A percentile compares a stretch with the other conserved stretches of the same genome.
phyloP scores from a whole-genome alignment of 495 filamentous ascomycete genomes.

The Penicillium angulare region DNA sequence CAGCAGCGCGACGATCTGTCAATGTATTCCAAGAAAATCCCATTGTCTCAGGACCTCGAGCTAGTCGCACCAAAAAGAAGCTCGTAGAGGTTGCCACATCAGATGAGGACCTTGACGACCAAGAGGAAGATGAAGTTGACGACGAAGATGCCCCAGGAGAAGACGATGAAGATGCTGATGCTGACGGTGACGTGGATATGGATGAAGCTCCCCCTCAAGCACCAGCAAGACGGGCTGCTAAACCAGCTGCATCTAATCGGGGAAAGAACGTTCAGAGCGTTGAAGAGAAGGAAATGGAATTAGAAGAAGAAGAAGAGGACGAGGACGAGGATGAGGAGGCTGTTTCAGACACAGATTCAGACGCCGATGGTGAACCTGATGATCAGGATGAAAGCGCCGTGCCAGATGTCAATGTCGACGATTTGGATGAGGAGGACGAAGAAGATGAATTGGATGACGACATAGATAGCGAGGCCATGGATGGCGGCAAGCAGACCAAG shows the following conservation, averaged over 20 bases:
- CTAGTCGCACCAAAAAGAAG: slow-evolving; percentile 64
- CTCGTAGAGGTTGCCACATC: slow-evolving; percentile 65
- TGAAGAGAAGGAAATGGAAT: slow-evolving; percentile 59
- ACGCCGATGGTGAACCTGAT: slow-evolving; percentile 52
- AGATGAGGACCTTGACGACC: slow-evolving; percentile 56
- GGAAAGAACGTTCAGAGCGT: slow-evolving; percentile 48
- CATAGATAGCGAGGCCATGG: slow-evolving; percentile 60
- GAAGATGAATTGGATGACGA: slow-evolving; percentile 63
- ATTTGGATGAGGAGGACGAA: slow-evolving; percentile 51
- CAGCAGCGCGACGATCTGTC: slow-evolving; percentile 36
- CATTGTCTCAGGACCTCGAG: slow-evolving; percentile 59
- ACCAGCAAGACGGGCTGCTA: slow-evolving; percentile 33
- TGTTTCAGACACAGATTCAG: slow-evolving; percentile 46
- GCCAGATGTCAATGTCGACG: slow-evolving; percentile 37
- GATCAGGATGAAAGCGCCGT: slow-evolving; percentile 48
- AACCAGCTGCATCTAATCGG: slow-evolving; percentile 29
- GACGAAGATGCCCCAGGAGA: slow-evolving; percentile 57
- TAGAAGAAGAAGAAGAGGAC: slow-evolving; percentile 50
- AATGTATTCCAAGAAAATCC: slow-evolving; percentile 55
- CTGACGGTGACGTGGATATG: slow-evolving; percentile 57
- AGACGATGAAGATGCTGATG: slow-evolving; percentile 57
- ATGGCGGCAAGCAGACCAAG: slow-evolving; percentile 83
- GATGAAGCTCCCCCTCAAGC: slow-evolving; percentile 50
- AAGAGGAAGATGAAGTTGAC: slow-evolving; percentile 59
- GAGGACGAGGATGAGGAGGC: slow-evolving; percentile 50